A percentile compares a stretch with the other conserved stretches of the same genome.
These are phyloP conservation scores for Austroboletus niveus DNA, from an alignment of 1,284 basidiomycete species.

Conservation along the genomic window DNA sequence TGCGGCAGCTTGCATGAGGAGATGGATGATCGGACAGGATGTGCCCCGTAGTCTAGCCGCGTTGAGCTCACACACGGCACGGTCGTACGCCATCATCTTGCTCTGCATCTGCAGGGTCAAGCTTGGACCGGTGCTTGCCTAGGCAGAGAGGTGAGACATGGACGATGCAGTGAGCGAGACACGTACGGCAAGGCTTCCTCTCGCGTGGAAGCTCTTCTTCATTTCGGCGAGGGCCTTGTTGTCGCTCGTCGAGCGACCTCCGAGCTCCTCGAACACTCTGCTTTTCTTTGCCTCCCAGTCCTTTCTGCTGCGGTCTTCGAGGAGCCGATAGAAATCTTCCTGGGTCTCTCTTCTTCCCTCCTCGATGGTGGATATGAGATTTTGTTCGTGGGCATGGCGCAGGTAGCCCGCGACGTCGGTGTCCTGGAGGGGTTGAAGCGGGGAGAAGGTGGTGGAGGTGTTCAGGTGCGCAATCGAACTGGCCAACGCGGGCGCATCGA, in stretches of 20 bases:
- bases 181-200: conserved; percentile 53
- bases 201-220: conserved; percentile 60
- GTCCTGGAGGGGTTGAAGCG: conserved; percentile 85
- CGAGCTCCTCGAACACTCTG: conserved; percentile 88
- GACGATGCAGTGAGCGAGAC: not conserved
- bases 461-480: conserved; percentile 81
- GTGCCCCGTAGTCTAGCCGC: conserved; percentile 66
- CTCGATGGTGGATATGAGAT: conserved; percentile 90
- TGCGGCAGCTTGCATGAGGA: conserved; percentile 63
- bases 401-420: conserved; percentile 89
- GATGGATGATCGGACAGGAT: conserved; percentile 73
- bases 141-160: conserved; percentile 9
- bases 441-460: conserved; percentile 83
- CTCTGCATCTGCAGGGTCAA: conserved; percentile 79
- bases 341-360: conserved; percentile 85
- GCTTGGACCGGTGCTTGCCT: conserved; percentile 54
- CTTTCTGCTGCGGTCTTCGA: conserved; percentile 72
- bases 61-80: conserved; percentile 74
- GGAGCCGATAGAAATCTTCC: conserved; percentile 78
- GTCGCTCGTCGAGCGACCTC: conserved; percentile 54
- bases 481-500: conserved; percentile 81
- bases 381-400: conserved; percentile 91
- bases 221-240: conserved; percentile 54
- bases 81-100: conserved; percentile 95
- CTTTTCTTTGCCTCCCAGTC: conserved; percentile 93